A percentile compares a stretch with the other conserved stretches of the same genome.
Evolutionary conservation across 1,284 basidiomycete species (phyloP).

Genomic region (Irpex sp.): DNA sequence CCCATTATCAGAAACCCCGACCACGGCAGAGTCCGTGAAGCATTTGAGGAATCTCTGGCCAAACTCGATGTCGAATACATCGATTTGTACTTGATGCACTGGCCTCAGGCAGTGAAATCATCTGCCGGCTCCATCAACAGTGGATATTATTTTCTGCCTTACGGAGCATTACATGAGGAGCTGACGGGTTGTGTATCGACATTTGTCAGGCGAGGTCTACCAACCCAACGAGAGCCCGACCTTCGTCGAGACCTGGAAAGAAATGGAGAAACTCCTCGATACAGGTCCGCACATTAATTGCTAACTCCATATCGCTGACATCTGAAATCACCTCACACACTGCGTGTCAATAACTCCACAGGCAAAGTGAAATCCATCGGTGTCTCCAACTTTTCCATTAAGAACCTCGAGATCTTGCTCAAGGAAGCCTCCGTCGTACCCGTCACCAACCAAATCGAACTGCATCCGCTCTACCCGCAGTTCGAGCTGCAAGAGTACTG

Average conservation of each 20-base stretch:
- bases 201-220: constrained; percentile 21
- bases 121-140: constrained; percentile 10
- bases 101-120: constrained; percentile 28
- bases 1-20: not conserved
- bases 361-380: constrained; percentile 54
- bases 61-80: constrained; percentile 59
- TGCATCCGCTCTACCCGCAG: constrained; percentile 54
- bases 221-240: constrained; percentile 42
- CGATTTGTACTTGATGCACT: constrained; percentile 70
- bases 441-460: constrained; percentile 60
- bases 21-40: constrained; percentile 26
- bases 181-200: no score
- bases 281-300: constrained; percentile 24
- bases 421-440: constrained; percentile 39
- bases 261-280: constrained; percentile 50
- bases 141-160: not conserved
- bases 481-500: constrained; percentile 52
- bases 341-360: not conserved
- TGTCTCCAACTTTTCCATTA: constrained; percentile 64
- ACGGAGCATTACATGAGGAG: not conserved
- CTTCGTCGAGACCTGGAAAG: constrained; percentile 48
- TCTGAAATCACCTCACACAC: no score
- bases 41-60: constrained; percentile 49
- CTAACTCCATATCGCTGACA: not conserved
- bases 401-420: constrained; percentile 39